Percentiles rank a stretch among this genome's conserved stretches.
These are phyloP conservation scores for Pseudogymnoascus sp. DNA, from an alignment of 2,329 filamentous ascomycete genomes.

Conservation along the genomic window DNA sequence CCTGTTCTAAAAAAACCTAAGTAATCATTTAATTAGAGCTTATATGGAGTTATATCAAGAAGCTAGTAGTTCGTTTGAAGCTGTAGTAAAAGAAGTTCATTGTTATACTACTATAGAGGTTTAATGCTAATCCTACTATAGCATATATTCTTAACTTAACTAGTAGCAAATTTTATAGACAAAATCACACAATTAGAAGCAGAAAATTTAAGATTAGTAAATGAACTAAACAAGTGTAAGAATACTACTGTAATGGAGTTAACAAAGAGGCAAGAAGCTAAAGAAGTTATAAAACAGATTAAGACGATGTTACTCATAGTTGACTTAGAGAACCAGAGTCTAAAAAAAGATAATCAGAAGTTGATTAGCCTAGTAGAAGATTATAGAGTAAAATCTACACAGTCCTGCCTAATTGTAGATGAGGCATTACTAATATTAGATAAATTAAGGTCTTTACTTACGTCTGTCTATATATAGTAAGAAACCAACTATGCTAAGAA, in stretches of 20 bases:
- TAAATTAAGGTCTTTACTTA: slow-evolving; percentile 14
- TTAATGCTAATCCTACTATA: slow-evolving; percentile 14
- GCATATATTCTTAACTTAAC: slow-evolving; percentile 13
- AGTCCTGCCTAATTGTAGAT: slow-evolving; percentile 14
- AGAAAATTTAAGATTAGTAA: slow-evolving; percentile 14
- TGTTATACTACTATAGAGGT: background rate
- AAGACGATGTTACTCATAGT: slow-evolving; percentile 12
- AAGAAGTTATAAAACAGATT: slow-evolving; percentile 12
- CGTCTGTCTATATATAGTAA: no score
- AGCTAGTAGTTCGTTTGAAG: background rate
- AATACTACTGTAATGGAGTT: slow-evolving; percentile 12
- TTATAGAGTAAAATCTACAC: slow-evolving; percentile 13
- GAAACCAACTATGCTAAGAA: no score
- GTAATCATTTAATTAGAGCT: background rate
- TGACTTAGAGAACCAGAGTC: slow-evolving; percentile 15
- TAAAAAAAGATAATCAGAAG: slow-evolving; percentile 17
- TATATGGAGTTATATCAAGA: background rate
- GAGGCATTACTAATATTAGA: slow-evolving; percentile 11
- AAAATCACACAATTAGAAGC: slow-evolving; percentile 16
- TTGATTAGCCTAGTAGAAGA: slow-evolving; percentile 14
- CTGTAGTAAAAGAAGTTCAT: slow-evolving; percentile 13
- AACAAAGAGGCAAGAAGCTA: slow-evolving; percentile 13
- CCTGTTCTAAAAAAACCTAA: background rate
- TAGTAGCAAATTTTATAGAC: slow-evolving; percentile 14
- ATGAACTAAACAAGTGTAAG: slow-evolving; percentile 12